Base-by-base conservation (phyloP, 352 stramenopile genomes). In the Phytophthora gonapodyides region DNA sequence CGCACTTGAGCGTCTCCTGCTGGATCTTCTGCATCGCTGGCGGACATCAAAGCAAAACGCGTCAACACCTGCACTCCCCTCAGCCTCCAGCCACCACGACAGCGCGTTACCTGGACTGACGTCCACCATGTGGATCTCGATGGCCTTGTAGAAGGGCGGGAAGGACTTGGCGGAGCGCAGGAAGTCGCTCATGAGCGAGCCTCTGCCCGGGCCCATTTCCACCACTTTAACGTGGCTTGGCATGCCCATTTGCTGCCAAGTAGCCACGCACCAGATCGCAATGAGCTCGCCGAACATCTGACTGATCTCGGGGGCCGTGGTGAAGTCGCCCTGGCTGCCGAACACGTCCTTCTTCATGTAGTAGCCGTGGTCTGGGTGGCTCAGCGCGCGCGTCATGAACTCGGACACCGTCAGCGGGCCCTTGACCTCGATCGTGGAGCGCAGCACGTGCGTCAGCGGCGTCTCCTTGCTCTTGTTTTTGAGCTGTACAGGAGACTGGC, bases 301-400 rank as follows among this genome's bases (percentile, higher is more conserved):
- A 38, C 77, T 96, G 67, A 98, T 97, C 76, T 98, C 93, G 2
- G 93, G 93, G 12, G 93, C 91, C 1, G 93, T 98, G 30, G 94
- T 96, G 73, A 98, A 98, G 78, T 98, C 92, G 57, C 91, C 91
- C 45, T 94, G 76, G 30, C 69, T 82, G 34, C 93, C 93, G 67
- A 98, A 96, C 49, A 97, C 85, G 58, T 97, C 86, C 37, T 87
- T 87, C 66, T 96, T 95, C 75, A 97, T 98, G 80, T 99, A 99
- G 76, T 99, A 99, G 34, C 96, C 96, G 74, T 97, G 84, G 47
- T 89, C 51, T 12, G 91, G 92, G 78, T 98, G 92, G 43, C 89
- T 91, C 63, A 98, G 78, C 31, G 84, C 84, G 12, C 86, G 81
- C 34, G 86, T 77, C 94, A 99, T 98, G 72, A 96, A 98, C 69